phyloP scores from a whole-genome alignment of 73 alveolate genomes.

The Paramecium bursaria region DNA sequence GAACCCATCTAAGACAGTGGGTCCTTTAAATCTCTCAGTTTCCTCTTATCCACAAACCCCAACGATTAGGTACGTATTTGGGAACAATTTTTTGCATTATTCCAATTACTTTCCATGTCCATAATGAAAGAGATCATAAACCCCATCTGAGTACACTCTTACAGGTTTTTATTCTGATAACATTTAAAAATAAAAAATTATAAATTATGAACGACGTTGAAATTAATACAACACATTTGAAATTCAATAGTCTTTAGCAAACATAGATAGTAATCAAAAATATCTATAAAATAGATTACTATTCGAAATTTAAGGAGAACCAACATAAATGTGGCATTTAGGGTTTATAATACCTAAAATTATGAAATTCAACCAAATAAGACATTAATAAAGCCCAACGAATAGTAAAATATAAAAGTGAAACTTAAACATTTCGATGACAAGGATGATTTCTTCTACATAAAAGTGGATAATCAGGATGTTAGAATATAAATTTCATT shows the following conservation, averaged over 20 bases:
- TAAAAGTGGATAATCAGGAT: constrained; percentile 25
- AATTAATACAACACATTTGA: constrained; percentile 36
- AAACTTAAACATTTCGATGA: constrained; percentile 17
- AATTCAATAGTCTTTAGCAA: constrained; percentile 7
- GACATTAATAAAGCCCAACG: neutral
- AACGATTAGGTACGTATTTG: constrained; percentile 90
- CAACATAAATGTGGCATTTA: constrained; percentile 26
- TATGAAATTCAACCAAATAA: constrained; percentile 5
- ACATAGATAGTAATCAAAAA: neutral
- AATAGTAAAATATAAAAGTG: neutral
- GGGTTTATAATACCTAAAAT: neutral
- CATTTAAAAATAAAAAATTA: neutral
- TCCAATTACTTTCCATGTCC: constrained; percentile 95
- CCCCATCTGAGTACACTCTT: constrained; percentile 95
- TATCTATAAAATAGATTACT: neutral
- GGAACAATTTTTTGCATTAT: constrained; percentile 93
- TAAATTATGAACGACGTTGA: constrained; percentile 52
- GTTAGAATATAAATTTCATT: neutral
- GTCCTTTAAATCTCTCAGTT: constrained; percentile 91
- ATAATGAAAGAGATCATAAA: constrained; percentile 92
- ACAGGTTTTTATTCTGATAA: constrained; percentile 58
- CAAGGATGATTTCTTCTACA: constrained; percentile 36
- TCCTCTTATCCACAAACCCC: constrained; percentile 98
- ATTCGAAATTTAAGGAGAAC: constrained; percentile 1
- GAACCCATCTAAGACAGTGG: constrained; percentile 91